These are phyloP conservation scores for Pythium grandisporangium DNA, from an alignment of 352 stramenopile genomes.

Conservation along the genomic window DNA sequence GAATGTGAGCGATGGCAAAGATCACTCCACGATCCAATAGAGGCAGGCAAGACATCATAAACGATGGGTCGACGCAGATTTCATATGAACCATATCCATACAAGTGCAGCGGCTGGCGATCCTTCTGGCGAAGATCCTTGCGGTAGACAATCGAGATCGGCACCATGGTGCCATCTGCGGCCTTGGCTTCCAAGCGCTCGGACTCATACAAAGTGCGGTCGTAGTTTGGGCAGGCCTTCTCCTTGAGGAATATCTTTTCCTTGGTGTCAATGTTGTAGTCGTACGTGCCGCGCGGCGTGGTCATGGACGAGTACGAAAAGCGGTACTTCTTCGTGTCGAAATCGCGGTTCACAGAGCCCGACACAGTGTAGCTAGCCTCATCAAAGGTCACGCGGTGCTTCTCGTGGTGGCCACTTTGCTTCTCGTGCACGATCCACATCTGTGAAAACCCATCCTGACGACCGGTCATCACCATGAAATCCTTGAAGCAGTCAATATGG, in stretches of 20 bases:
- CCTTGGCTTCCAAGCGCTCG: conserved; percentile 84
- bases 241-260: conserved; percentile 82
- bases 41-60: conserved; percentile 85
- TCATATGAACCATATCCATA: conserved; percentile 97
- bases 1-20: conserved; percentile 96
- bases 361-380: conserved; percentile 87
- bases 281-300: conserved; percentile 84
- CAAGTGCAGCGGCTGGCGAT: conserved; percentile 77
- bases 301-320: conserved; percentile 91
- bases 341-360: conserved; percentile 68
- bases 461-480: conserved; percentile 81
- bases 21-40: conserved; percentile 94
- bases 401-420: conserved; percentile 19
- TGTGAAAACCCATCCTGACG: conserved; percentile 81
- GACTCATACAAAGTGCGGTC: conserved; percentile 88
- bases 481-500: conserved; percentile 81
- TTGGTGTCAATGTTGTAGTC: conserved; percentile 71
- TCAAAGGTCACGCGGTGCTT: conserved; percentile 79
- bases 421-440: conserved; percentile 73
- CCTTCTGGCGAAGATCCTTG: conserved; percentile 41
- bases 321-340: conserved; percentile 87
- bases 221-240: conserved; percentile 90
- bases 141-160: conserved; percentile 81
- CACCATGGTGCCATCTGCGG: conserved; percentile 79
- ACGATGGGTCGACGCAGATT: conserved; percentile 89